Percentiles rank a stretch among this genome's conserved stretches.
phyloP scores from a whole-genome alignment of 208 protist species.

The Acanthamoeba triangularis region DNA sequence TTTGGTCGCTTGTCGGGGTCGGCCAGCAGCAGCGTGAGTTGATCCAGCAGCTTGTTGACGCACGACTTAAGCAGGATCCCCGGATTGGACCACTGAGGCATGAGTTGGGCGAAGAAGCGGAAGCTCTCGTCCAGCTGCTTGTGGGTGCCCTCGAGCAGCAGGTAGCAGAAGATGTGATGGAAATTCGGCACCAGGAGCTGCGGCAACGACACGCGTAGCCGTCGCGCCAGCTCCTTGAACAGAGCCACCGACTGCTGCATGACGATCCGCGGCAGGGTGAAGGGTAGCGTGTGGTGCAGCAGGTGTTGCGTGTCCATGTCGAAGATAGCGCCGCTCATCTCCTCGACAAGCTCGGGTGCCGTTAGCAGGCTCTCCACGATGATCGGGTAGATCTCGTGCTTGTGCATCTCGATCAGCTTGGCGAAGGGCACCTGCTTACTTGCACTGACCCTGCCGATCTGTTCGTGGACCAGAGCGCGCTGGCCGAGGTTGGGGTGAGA shows the following conservation, averaged over 20 bases:
- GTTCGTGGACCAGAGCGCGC: constrained; percentile 19
- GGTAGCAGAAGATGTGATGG: constrained; percentile 51
- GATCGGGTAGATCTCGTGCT: constrained; percentile 63
- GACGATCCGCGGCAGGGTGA: constrained; percentile 42
- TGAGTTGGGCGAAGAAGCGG: constrained; percentile 18
- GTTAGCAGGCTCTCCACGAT: constrained; percentile 52
- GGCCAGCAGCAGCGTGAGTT: constrained; percentile 57
- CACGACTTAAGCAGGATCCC: constrained; percentile 64
- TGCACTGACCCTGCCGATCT: constrained; percentile 26
- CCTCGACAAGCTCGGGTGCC: not conserved
- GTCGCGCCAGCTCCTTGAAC: constrained; percentile 30
- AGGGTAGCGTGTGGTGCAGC: constrained; percentile 15
- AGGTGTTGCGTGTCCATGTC: constrained; percentile 54
- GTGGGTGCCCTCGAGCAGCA: not conserved
- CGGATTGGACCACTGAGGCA: constrained; percentile 70
- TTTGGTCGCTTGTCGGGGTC: constrained; percentile 27
- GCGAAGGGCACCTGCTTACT: not conserved
- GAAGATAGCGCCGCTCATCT: constrained; percentile 29
- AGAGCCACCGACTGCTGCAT: not conserved
- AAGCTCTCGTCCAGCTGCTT: constrained; percentile 69
- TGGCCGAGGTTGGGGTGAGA: not conserved
- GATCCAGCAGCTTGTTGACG: constrained; percentile 71
- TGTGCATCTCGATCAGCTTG: constrained; percentile 19
- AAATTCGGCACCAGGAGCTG: constrained; percentile 58
- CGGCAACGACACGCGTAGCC: not conserved